Conservation (phyloP, 306 rosid species). For the Cicer judaicum region DNA sequence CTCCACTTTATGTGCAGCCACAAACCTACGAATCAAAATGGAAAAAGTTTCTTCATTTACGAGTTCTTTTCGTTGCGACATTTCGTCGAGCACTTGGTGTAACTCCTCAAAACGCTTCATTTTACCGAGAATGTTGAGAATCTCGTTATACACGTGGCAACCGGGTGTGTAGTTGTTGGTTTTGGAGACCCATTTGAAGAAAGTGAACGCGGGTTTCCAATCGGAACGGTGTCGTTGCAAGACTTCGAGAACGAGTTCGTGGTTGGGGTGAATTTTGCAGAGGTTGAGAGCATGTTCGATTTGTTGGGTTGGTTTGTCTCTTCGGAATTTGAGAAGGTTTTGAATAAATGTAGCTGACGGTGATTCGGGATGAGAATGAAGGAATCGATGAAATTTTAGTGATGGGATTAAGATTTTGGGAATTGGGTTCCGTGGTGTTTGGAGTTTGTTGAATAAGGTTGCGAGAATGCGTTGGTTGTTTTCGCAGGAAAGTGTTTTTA, state of each 20-base stretch:
- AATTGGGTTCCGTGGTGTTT: slow-evolving; percentile 8
- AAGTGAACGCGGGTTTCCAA: slow-evolving; percentile 68
- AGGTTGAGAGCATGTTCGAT: slow-evolving; percentile 64
- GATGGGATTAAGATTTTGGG: slow-evolving; percentile 15
- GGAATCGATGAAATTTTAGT: neutral
- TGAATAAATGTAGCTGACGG: slow-evolving; percentile 53
- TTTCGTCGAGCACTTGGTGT: slow-evolving; percentile 73
- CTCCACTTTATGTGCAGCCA: slow-evolving; percentile 69
- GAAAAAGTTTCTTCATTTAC: slow-evolving; percentile 52
- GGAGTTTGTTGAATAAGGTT: slow-evolving; percentile 28
- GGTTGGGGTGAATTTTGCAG: slow-evolving; percentile 47
- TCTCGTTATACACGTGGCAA: slow-evolving; percentile 60
- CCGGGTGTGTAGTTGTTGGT: slow-evolving; percentile 45
- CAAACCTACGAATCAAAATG: slow-evolving; percentile 59
- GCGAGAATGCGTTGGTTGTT: slow-evolving; percentile 35
- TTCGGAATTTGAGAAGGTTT: slow-evolving; percentile 67
- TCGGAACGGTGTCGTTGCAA: slow-evolving; percentile 70
- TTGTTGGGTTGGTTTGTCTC: slow-evolving; percentile 60
- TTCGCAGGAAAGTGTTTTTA: slow-evolving; percentile 37
- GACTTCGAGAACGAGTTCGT: slow-evolving; percentile 63
- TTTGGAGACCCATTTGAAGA: slow-evolving; percentile 73
- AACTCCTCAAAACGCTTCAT: slow-evolving; percentile 58
- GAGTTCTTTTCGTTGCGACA: slow-evolving; percentile 60
- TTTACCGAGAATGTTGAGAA: slow-evolving; percentile 67
- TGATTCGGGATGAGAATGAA: slow-evolving; percentile 45